A percentile compares a stretch with the other conserved stretches of the same genome.
Conservation (phyloP, 352 stramenopile species). For the Peronosclerospora sorghi region DNA sequence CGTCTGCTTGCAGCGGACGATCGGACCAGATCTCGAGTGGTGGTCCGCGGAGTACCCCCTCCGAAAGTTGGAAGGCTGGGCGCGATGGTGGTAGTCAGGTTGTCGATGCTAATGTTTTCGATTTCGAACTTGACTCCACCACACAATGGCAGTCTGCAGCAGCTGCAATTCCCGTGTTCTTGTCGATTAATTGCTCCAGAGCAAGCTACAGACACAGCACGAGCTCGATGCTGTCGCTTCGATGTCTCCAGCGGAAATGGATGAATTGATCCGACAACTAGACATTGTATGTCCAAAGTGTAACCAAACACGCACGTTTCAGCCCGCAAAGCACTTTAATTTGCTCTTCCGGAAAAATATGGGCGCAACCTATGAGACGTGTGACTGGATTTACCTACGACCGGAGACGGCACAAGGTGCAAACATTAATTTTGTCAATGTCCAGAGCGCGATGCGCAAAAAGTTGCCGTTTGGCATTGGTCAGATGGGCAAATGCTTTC, state of each 20-base stretch:
- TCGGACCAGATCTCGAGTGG: no score
- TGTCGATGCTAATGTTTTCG: no score
- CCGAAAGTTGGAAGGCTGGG: no score
- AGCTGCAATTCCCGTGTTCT: slow-evolving; percentile 85
- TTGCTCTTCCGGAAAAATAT: slow-evolving; percentile 96
- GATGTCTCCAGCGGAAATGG: slow-evolving; percentile 50
- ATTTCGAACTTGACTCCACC: no score
- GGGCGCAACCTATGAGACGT: slow-evolving; percentile 84
- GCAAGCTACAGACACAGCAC: slow-evolving; percentile 27
- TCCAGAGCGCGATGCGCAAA: slow-evolving; percentile 84
- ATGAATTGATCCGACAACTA: slow-evolving; percentile 32
- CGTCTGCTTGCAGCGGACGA: no score
- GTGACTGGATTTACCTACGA: slow-evolving; percentile 89
- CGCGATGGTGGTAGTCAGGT: no score
- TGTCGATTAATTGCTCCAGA: slow-evolving; percentile 64
- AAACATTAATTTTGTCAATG: slow-evolving; percentile 86
- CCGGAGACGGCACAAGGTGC: slow-evolving; percentile 92
- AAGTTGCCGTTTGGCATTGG: slow-evolving; percentile 94
- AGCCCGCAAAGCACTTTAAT: slow-evolving; percentile 92
- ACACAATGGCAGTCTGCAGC: slow-evolving; percentile 94
- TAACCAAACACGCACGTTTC: slow-evolving; percentile 35
- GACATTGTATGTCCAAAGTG: slow-evolving; percentile 52
- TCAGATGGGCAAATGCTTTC: slow-evolving; percentile 97
- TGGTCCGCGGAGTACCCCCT: no score
- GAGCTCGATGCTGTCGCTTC: no score